These are phyloP conservation scores for Hypoxylon fragiforme DNA, from an alignment of 495 filamentous ascomycete species.

Conservation along the genomic window DNA sequence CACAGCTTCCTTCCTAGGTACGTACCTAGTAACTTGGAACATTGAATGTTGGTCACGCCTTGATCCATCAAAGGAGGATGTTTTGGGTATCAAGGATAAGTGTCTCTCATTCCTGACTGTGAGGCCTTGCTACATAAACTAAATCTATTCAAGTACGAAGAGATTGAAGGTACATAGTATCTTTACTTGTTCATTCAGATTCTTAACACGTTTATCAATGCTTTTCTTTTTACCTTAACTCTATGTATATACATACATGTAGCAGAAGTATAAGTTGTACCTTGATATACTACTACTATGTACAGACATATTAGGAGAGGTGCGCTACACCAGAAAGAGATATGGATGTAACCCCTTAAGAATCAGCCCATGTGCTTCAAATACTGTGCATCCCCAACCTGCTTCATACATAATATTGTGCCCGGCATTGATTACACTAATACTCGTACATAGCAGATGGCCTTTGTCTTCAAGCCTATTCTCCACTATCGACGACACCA, in stretches of 20 bases:
- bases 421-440: too few species aligned
- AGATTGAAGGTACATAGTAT: not conserved
- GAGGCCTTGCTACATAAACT: constrained; percentile 35
- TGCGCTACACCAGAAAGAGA: constrained; percentile 22
- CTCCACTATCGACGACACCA: constrained; percentile 27
- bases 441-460: constrained; percentile 21
- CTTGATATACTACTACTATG: too few species aligned
- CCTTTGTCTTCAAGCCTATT: constrained; percentile 10
- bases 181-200: not conserved
- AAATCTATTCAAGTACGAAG: constrained; percentile 19
- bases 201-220: too few species aligned
- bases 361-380: constrained; percentile 24
- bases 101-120: constrained; percentile 36
- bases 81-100: constrained; percentile 23
- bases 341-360: not conserved
- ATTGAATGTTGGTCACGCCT: constrained; percentile 28
- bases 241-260: too few species aligned
- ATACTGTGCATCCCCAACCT: constrained; percentile 25
- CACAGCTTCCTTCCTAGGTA: constrained; percentile 9
- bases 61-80: constrained; percentile 18
- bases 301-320: too few species aligned
- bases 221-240: too few species aligned
- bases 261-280: too few species aligned
- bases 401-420: constrained; percentile 10
- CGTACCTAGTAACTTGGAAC: too few species aligned